These are phyloP conservation scores for Mycena rosella DNA, from an alignment of 768 basidiomycete genomes.

Conservation along the genomic window DNA sequence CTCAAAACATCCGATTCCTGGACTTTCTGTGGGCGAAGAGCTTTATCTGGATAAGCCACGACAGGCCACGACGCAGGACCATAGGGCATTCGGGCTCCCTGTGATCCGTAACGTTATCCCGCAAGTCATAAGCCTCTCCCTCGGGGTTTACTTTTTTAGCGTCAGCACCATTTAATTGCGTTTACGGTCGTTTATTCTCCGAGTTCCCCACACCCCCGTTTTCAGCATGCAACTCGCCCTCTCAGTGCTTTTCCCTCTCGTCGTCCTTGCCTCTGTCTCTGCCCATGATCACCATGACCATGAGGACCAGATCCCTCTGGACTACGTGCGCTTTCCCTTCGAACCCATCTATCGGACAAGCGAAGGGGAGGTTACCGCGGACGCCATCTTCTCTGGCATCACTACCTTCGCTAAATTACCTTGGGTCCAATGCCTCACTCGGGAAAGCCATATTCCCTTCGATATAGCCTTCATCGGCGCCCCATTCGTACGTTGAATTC, in stretches of 20 bases:
- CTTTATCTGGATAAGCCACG: conserved; percentile 16
- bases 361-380: conserved; percentile 77
- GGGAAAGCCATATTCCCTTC: conserved; percentile 66
- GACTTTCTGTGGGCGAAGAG: background rate
- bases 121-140: conserved; percentile 21
- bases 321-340: conserved; percentile 75
- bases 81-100: conserved; percentile 25
- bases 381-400: conserved; percentile 81
- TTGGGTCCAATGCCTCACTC: conserved; percentile 82
- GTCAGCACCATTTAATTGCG: conserved; percentile 14
- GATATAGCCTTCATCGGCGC: conserved; percentile 90
- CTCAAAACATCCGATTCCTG: conserved; percentile 27
- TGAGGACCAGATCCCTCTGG: conserved; percentile 71
- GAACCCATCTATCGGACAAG: conserved; percentile 67
- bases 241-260: conserved; percentile 40
- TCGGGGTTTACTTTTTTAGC: conserved; percentile 4
- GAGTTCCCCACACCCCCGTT: conserved; percentile 3
- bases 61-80: conserved; percentile 28
- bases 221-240: conserved; percentile 37
- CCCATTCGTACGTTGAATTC: conserved; percentile 68
- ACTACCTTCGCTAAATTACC: conserved; percentile 88
- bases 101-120: conserved; percentile 31
- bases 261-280: conserved; percentile 44
- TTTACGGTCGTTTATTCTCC: background rate
- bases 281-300: conserved; percentile 57